A percentile compares a stretch with the other conserved stretches of the same genome.
These are phyloP conservation scores for Fusarium sororula DNA, from an alignment of 2,329 filamentous ascomycete genomes.

Conservation along the genomic window DNA sequence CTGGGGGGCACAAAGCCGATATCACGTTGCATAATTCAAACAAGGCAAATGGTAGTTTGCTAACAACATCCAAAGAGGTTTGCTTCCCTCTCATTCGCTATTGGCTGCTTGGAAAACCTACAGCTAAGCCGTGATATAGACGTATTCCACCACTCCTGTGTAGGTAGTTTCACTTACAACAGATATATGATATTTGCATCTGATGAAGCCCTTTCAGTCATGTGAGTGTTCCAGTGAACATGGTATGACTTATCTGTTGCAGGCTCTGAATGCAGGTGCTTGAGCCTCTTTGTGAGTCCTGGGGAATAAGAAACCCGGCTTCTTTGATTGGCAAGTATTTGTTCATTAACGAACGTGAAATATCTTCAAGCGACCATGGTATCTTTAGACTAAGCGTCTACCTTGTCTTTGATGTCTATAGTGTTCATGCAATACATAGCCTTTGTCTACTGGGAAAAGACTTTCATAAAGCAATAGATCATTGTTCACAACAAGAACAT, in stretches of 20 bases:
- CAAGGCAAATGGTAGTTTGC: too few relatives aligned
- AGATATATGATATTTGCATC: neutral
- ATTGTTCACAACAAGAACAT: neutral
- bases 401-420: neutral
- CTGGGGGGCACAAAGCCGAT: neutral
- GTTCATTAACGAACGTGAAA: neutral
- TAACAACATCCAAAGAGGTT: neutral
- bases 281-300: neutral
- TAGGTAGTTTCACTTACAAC: neutral
- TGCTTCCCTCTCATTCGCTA: neutral
- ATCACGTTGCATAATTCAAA: neutral
- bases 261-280: neutral
- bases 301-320: neutral
- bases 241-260: too few relatives aligned
- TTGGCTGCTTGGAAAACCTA: too few relatives aligned
- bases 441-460: slow-evolving; percentile 2
- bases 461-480: neutral
- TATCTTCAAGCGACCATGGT: neutral
- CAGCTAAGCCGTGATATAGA: too few relatives aligned
- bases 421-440: neutral
- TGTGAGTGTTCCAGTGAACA: neutral
- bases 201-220: neutral
- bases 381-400: neutral
- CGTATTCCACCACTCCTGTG: neutral
- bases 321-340: neutral